Evolutionary conservation across 345 rosid species (phyloP), one percentile per base, ranked within the genome.

Genomic region (Schrenkiella parvula): DNA sequence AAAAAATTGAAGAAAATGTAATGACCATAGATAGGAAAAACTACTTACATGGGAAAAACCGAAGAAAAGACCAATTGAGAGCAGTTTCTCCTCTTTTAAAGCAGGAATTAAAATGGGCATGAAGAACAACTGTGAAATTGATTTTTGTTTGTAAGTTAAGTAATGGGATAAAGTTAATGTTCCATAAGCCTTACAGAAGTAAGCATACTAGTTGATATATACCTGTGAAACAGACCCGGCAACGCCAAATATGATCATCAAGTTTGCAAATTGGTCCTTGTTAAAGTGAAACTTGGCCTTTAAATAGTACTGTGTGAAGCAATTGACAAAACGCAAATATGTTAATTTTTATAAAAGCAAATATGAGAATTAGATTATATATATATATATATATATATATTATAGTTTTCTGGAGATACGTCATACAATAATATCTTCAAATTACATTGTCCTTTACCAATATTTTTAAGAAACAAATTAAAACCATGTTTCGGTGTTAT

Each of bases 211-310:
- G 34, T 17, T 61, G 18, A 25, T 8, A 29, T 51, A 25, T 77
- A 88, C 98, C 97, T 93, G 98, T 32, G 97, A 93, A 75, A 90
- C 42, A 15, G 97, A 81, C 54, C 97, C 97, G 9, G 92, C 87
- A 48, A 84, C 74, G 54, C 98, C 98, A 48, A 68, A 31, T 69
- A 93, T 90, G 62, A 90, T 86, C 98, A 93, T 87, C 32, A 93
- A 67, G 55, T 90, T 93, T 12, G 98, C 98, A 64, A 93, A 93
- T 51, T 93, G 93, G 70, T 93, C 84, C 80, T 93, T 93, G 73
- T 82, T 76, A 68, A 86, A 93, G 81, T 86, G 93, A 82, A 93
- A 93, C 57, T 48, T 83, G 35, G 98, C 97, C 90, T 93, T 93
- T 29, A 90, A 69, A 82, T 83, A 93, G 78, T 93, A 93, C 97